Base-by-base conservation (phyloP, 2,329 filamentous ascomycete species). In the Thielaviopsis populi region DNA sequence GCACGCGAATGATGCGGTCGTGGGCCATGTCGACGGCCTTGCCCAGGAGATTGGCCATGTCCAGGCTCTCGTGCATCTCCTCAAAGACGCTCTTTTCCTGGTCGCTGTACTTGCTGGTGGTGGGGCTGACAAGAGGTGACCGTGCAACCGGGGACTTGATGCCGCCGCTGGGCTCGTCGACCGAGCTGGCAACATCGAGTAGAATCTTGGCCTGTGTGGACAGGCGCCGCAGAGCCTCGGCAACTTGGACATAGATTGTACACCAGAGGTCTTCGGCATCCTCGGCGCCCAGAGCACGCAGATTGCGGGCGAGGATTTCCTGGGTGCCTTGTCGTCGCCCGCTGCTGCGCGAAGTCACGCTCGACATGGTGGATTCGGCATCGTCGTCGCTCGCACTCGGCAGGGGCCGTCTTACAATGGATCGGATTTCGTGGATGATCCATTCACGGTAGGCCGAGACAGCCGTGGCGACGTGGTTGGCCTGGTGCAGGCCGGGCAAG, bases 351-450 rank as follows among this genome's bases (percentile, higher is more conserved):
- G 61, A 53, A 0, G 92, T 96, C 2, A 91, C 95, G 0, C 85
- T 81, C 1, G 91, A 91, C 74, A 92, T 85, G 76, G 92, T 87
- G 0, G 91, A 95, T 72, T 94, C 89, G 67, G 87, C 89, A 71
- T 99, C 94, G 68, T 97, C 92, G 66, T 99, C 94, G 69, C 84
- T 94, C 11, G 92, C 95, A 70, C 91, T 96, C 0, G 94, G 94
- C 46, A 99, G 79, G 27, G 92, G 88, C 65, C 85, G 83, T 63
- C 91, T 83, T 60, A 99, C 92, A 59, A 97, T 78, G 41, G 83
- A 85, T 69, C 92, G 88, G 72, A 97, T 86, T 73, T 99, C 94
- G 60, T 88, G 85, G 67, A 95, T 76, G 13, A 95, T 84, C 0
- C 88, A 82, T 48, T 95, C 91, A 68, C 92, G 84, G 73, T 94